Evolutionary conservation across 768 basidiomycete genomes (phyloP).

Genomic region (Pilatotrama ljubarskyi): DNA sequence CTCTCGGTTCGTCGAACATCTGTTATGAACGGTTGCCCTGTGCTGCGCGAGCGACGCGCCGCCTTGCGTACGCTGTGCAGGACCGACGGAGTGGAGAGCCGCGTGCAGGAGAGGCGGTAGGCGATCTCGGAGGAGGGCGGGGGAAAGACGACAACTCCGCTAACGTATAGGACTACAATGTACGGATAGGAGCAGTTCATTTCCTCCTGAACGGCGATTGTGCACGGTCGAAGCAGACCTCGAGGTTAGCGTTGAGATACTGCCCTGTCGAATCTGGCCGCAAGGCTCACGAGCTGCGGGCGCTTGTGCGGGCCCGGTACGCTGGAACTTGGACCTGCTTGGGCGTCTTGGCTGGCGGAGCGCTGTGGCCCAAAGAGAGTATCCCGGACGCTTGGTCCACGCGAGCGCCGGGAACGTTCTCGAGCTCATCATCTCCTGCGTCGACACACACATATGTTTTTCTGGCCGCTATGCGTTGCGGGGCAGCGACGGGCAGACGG

Average conservation of each 20-base stretch:
- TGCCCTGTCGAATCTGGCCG: too few species aligned
- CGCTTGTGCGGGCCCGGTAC: conserved; percentile 2
- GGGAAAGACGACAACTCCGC: background rate
- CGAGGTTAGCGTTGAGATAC: background rate
- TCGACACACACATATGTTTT: background rate
- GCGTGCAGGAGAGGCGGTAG: background rate
- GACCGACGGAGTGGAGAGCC: conserved; percentile 14
- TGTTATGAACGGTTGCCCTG: background rate
- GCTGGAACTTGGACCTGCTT: background rate
- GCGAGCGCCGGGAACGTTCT: background rate
- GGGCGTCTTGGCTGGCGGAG: background rate
- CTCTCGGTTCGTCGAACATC: conserved; percentile 19
- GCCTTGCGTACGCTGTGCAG: background rate
- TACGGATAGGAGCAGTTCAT: background rate
- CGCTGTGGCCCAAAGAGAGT: background rate
- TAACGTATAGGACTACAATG: background rate
- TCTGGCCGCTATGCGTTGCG: background rate
- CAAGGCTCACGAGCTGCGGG: background rate
- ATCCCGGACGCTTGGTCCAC: too few species aligned
- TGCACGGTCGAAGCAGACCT: background rate
- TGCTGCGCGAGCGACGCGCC: background rate
- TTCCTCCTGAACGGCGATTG: background rate
- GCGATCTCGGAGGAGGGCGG: background rate
- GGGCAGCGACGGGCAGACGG: background rate
- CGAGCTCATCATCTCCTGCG: background rate